Evolutionary conservation across 768 basidiomycete genomes (phyloP), one percentile per base, ranked within the genome.

Genomic region (Cubamyces lactineus): DNA sequence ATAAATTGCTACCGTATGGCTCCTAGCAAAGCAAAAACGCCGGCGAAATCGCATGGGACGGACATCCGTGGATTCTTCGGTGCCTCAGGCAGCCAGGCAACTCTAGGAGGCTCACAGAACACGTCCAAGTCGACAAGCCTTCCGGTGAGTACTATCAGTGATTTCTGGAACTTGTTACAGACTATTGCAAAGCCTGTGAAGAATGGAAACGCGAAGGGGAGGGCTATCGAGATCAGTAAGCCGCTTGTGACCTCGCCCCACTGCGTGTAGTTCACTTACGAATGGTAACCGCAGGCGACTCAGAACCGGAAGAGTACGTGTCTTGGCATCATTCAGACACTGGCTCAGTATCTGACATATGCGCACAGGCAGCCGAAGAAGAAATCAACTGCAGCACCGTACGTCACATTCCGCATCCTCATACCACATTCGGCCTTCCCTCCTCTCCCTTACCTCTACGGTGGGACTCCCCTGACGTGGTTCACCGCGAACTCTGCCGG

Each of bases 11-110:
- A 11, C 15, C 5, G 19, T 16, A 68, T 68, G 67, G 61, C 61
- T n/a, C 61, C 46, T 12, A 23, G 21, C 7, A 68, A 66, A 38
- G 5, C 63, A 15, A 71, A 70, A 45, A 16, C 57, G 5, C 53
- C 60, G 17, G 46, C 45, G 0, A 72, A 71, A 47, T n/a, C 69
- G 0, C 62, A 63, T 13, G 67, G 69, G 1, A 61, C 52, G 38
- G 72, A 73, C 42, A 73, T 73, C 28, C 62, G 72, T 34, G 70
- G 70, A 7, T 73, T 73, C 67, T 73, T 73, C 41, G 65, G 63
- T 1, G 54, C 54, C 6, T 48, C 26, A 9, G 61, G 63, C 19
- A 65, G 62, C 24, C 61, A 60, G 48, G 41, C 59, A 16, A 24
- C 65, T 0, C 43, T 64, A 3, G 39, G 61, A 13, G 52, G 65